phyloP scores from a whole-genome alignment of 139 green algal genomes.

The Coccomyxa sp. region DNA sequence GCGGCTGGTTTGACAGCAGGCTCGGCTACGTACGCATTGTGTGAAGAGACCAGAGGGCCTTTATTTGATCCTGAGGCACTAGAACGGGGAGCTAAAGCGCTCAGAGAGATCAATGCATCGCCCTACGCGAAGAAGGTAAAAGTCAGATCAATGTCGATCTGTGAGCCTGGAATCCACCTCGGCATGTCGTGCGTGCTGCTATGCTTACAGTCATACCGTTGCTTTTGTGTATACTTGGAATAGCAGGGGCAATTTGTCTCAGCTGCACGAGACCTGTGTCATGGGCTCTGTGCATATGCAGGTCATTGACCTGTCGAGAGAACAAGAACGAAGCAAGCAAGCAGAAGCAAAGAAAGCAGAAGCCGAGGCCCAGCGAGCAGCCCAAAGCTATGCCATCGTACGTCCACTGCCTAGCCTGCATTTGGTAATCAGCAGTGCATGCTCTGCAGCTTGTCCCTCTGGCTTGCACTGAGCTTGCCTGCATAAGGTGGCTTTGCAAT shows the following conservation, averaged over 20 bases:
- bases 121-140: slow-evolving; percentile 87
- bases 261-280: no score
- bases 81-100: slow-evolving; percentile 92
- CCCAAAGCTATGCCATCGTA: slow-evolving; percentile 34
- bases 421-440: neutral
- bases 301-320: slow-evolving; percentile 83
- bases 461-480: neutral
- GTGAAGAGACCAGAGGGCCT: slow-evolving; percentile 10
- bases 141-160: no score
- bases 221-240: no score
- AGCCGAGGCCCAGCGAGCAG: slow-evolving; percentile 63
- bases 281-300: no score
- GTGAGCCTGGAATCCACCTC: no score
- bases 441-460: neutral
- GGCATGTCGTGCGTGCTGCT: no score
- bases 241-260: no score
- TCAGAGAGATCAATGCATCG: slow-evolving; percentile 94
- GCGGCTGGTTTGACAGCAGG: neutral
- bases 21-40: neutral
- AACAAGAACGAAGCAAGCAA: slow-evolving; percentile 92
- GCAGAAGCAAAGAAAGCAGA: slow-evolving; percentile 72
- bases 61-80: slow-evolving; percentile 94
- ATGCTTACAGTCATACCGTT: no score
- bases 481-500: neutral
- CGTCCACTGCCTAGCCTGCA: neutral